Base-by-base conservation (phyloP, 2,329 filamentous ascomycete genomes). In the Aspergillus hortae region DNA sequence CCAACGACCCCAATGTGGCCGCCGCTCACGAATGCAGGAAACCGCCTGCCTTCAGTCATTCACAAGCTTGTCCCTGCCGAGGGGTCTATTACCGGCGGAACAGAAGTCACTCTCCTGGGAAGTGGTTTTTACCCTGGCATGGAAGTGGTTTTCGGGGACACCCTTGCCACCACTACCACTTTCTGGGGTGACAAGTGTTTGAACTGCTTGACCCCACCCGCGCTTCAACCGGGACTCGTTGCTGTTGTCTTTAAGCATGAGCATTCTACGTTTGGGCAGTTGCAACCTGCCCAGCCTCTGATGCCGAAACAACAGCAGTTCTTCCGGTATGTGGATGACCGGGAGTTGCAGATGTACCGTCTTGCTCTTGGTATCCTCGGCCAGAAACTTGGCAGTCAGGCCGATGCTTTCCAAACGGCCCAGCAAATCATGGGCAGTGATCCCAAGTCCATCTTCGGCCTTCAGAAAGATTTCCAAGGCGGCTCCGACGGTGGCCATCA, bases 21-120 rank as follows among this genome's bases (percentile, higher is more conserved):
- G 30, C 76, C 81, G 25, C 66, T 83, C 25, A 71, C 69, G 6
- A 72, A 80, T 50, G 76, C 76, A 45, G 75, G 78, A 41, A 74
- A 79, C n/a, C 74, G 79, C 27, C 76, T 77, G 15, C 71, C 81
- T 2, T 82, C 86, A 1, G 81, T 82, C 15, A 92, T 95, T 19
- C 86, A 90, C 67, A 92, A 92, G 67, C 80, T 96, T 55, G 89
- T 94, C 33, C 91, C 92, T 0, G 81, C 81, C 27, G 89, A 95
- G 68, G 91, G 91, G 0, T 89, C 91, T 6, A 89, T 86, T 53
- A 84, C 83, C 33, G 91, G 91, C 53, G 91, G 91, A 40, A 91
- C 90, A 48, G 91, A 96, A 68, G 90, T 96, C 3, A 92, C 89
- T 0, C 82, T 94, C 51, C 77, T 95, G 7, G 91, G 92, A 15